Evolutionary conservation across 176 grass and related monocot species (phyloP), one percentile per base, ranked within the genome.

Genomic region (Aegilops umbellulata): DNA sequence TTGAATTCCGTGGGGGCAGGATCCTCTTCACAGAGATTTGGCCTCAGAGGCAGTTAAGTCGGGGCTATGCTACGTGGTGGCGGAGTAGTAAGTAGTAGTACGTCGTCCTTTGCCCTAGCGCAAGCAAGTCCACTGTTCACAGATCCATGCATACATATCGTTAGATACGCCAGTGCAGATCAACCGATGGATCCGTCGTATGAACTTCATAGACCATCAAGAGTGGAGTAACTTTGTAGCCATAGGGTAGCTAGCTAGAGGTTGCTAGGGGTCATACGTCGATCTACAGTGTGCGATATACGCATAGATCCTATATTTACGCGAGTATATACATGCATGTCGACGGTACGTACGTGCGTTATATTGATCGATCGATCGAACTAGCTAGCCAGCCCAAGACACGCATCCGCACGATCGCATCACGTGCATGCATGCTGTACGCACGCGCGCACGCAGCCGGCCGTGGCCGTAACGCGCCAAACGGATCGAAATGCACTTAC

Each of bases 21-120:
- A 89, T 84, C 87, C 76, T 66, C 42, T 58, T 44, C 78, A 13
- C 76, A 74, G 82, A 80, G 67, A 4, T 89, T 75, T 85, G 76
- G 58, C 58, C 51, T 41, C 87, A 85, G 82, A 60, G 76, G 51
- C 80, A 53, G 79, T 84, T 89, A 10, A 89, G 74, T 32, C 32
- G 1, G 1, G 12, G 64, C 51, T 32, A 65, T 4, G 13, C 58
- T 19, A 20, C 41, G 42, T 42, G 38, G 47, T 9, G 55, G 55
- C 55, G 55, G 55, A 4, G 44, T 14, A 47, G 44, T 10, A 38
- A 38, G 35, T 38, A 44, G 41, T 20, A 32, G 4, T 32, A 3
- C 31, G 4, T 9, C 55, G 55, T 58, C 55, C 55, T 58, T 58
- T 9, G 55, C 55, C 20, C 86, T 58, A 58, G 61, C 60, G 72